Evolutionary conservation across 2,329 filamentous ascomycete species (phyloP).

Genomic region (Lecanicillium sp.): DNA sequence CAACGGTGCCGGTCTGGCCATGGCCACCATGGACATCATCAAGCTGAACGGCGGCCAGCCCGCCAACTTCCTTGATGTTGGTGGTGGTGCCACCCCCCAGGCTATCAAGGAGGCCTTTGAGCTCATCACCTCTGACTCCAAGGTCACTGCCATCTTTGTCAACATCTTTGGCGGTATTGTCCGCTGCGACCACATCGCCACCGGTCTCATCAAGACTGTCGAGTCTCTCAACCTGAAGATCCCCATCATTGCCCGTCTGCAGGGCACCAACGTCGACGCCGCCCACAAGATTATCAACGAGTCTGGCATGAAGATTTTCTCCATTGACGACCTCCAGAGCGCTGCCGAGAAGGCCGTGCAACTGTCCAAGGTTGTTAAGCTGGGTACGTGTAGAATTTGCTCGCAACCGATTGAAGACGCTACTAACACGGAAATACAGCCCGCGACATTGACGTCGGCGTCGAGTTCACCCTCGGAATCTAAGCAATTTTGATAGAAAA

Average conservation of each 20-base stretch:
- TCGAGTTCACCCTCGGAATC: conserved; percentile 92
- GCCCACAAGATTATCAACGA: conserved; percentile 93
- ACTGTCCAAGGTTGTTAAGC: conserved; percentile 98
- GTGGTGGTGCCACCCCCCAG: conserved; percentile 90
- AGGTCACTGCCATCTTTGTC: conserved; percentile 98
- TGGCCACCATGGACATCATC: conserved; percentile 99
- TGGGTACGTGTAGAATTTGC: conserved; percentile 53
- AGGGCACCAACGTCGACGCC: conserved; percentile 96
- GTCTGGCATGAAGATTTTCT: conserved; percentile 98
- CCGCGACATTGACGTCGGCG: conserved; percentile 92
- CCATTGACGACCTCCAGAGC: conserved; percentile 93
- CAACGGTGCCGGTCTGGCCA: conserved; percentile 97
- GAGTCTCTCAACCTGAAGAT: conserved; percentile 91
- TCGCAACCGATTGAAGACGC: background rate
- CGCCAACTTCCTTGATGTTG: conserved; percentile 98
- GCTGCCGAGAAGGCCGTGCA: conserved; percentile 98
- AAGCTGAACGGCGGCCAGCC: conserved; percentile 95
- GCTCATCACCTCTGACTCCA: conserved; percentile 95
- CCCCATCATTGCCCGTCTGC: conserved; percentile 91
- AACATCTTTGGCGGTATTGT: conserved; percentile 99
- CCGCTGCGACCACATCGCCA: conserved; percentile 92
- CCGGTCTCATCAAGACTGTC: conserved; percentile 91
- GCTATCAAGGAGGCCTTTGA: conserved; percentile 98
- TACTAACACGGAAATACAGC: conserved; percentile 38
- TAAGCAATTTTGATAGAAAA: conserved; percentile 35